Evolutionary conservation across 1,139 yeast species (phyloP).

Genomic region (Waltiozyma sp.): DNA sequence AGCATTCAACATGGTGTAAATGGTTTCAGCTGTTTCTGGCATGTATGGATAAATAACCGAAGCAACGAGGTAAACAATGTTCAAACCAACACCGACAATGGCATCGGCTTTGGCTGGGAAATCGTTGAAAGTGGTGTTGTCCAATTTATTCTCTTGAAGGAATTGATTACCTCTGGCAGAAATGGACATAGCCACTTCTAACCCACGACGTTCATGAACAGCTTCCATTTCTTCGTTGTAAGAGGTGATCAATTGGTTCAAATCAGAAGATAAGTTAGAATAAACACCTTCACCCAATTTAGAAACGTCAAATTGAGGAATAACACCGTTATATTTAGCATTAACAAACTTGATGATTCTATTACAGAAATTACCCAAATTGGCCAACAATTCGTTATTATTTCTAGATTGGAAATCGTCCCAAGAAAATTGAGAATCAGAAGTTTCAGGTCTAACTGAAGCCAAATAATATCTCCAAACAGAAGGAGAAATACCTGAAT

Average conservation of each 20-base stretch:
- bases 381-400: conserved; percentile 86
- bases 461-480: conserved; percentile 97
- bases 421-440: conserved; percentile 97
- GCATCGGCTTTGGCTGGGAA: conserved; percentile 80
- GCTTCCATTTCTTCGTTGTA: conserved; percentile 70
- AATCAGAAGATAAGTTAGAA: conserved; percentile 39
- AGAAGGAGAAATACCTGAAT: conserved; percentile 79
- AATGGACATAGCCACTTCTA: conserved; percentile 83
- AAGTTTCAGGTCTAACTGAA: conserved; percentile 85
- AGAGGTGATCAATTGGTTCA: conserved; percentile 46
- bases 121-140: conserved; percentile 70
- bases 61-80: conserved; percentile 73
- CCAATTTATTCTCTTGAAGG: conserved; percentile 91
- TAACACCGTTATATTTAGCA: conserved; percentile 86
- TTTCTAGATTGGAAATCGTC: conserved; percentile 87
- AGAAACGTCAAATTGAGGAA: conserved; percentile 48
- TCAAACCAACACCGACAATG: conserved; percentile 84
- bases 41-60: conserved; percentile 78
- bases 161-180: conserved; percentile 91
- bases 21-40: conserved; percentile 71
- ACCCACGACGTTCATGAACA: conserved; percentile 75
- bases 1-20: conserved; percentile 70
- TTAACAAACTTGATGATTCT: conserved; percentile 82
- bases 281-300: conserved; percentile 34
- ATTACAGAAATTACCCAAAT: conserved; percentile 93